Evolutionary conservation across 164 flowering plant genomes (phyloP).

Genomic region (Warburgia ugandensis): DNA sequence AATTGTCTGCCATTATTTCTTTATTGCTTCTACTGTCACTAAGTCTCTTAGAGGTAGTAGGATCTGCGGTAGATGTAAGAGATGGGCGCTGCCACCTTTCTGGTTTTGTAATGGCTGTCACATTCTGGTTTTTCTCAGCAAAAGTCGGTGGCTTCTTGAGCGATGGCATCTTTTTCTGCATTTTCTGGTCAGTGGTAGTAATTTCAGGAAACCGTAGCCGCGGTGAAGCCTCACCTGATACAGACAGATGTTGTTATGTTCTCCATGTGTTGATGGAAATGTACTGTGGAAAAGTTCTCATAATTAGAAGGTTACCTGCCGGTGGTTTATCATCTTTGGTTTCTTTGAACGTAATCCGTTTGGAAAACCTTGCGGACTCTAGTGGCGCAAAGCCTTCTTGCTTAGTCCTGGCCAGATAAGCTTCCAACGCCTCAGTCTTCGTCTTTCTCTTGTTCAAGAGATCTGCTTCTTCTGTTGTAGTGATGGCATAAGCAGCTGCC

Average conservation of each 20-base stretch:
- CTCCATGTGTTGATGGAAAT: background rate
- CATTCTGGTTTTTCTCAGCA: constrained; percentile 5
- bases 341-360: constrained; percentile 22
- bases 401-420: constrained; percentile 17
- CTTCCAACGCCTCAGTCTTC: constrained; percentile 10
- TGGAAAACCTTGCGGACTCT: constrained; percentile 14
- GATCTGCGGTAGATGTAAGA: constrained; percentile 8
- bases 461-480: constrained; percentile 28
- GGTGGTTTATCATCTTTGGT: constrained; percentile 5
- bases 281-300: too few relatives aligned
- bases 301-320: too few relatives aligned
- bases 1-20: constrained; percentile 38
- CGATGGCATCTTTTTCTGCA: constrained; percentile 22
- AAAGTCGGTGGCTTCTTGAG: constrained; percentile 20
- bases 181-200: constrained; percentile 17
- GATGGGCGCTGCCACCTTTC: constrained; percentile 1
- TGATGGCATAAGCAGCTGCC: constrained; percentile 60
- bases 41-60: constrained; percentile 6
- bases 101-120: background rate
- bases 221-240: constrained; percentile 33
- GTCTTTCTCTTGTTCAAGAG: constrained; percentile 20
- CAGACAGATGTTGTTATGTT: background rate
- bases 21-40: constrained; percentile 1
- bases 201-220: too few relatives aligned
- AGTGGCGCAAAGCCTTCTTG: constrained; percentile 15